Evolutionary conservation across 495 filamentous ascomycete genomes (phyloP).

Genomic region (Daldinia concentrica): DNA sequence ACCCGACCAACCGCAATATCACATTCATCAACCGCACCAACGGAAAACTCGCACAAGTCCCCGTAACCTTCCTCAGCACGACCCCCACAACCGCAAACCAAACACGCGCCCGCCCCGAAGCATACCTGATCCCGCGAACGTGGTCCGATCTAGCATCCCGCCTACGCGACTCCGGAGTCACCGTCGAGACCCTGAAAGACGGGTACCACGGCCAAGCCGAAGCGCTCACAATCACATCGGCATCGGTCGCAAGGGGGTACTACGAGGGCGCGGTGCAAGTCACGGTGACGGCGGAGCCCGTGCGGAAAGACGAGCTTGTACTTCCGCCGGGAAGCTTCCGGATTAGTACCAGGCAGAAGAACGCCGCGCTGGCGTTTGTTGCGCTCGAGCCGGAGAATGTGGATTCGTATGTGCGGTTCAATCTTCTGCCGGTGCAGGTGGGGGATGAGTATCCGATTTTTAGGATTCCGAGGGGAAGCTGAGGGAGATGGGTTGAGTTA

Average conservation of each 20-base stretch:
- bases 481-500: neutral
- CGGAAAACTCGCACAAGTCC: constrained; percentile 36
- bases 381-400: constrained; percentile 50
- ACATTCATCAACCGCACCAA: constrained; percentile 35
- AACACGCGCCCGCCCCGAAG: constrained; percentile 44
- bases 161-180: constrained; percentile 40
- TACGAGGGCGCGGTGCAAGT: constrained; percentile 50
- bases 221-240: constrained; percentile 39
- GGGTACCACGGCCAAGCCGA: constrained; percentile 44
- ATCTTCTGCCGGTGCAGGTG: constrained; percentile 42
- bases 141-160: constrained; percentile 45
- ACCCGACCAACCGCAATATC: constrained; percentile 36
- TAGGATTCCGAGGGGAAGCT: constrained; percentile 24
- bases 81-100: constrained; percentile 47
- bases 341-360: constrained; percentile 41
- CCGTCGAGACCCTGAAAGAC: constrained; percentile 40
- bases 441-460: constrained; percentile 50
- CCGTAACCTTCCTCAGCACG: constrained; percentile 46
- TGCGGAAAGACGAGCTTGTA: constrained; percentile 22
- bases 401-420: constrained; percentile 48
- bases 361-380: constrained; percentile 44
- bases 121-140: constrained; percentile 47
- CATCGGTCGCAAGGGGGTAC: constrained; percentile 35
- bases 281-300: constrained; percentile 40
- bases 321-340: constrained; percentile 44